Conservation (phyloP, 768 basidiomycete species). For the Vishniacozyma victoriae region DNA sequence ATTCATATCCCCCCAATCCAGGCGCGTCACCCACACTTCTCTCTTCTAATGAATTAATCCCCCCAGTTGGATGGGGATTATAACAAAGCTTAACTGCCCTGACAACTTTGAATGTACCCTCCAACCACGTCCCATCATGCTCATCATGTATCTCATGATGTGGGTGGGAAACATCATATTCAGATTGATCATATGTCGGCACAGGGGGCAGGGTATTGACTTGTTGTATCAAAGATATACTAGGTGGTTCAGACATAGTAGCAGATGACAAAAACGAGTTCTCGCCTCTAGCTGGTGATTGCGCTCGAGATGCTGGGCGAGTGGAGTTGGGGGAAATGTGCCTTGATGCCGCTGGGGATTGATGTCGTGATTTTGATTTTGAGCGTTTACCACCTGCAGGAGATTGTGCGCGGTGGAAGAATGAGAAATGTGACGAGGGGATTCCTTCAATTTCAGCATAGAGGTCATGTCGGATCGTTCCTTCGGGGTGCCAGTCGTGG, state of each 20-base stretch:
- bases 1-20: background rate
- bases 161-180: background rate
- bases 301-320: background rate
- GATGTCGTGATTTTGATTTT: background rate
- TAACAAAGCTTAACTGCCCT: background rate
- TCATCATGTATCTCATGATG: background rate
- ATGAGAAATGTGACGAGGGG: background rate
- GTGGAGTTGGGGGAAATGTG: background rate
- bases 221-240: conserved; percentile 1
- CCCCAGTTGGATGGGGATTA: background rate
- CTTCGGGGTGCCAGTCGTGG: conserved; percentile 27
- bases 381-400: background rate
- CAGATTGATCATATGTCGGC: conserved; percentile 1
- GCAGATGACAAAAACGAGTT: too few species aligned
- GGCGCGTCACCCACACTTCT: conserved; percentile 2
- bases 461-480: conserved; percentile 18
- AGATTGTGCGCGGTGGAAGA: background rate
- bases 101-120: background rate
- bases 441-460: conserved; percentile 30
- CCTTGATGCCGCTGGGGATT: background rate
- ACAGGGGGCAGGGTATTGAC: background rate
- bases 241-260: background rate
- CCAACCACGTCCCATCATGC: background rate
- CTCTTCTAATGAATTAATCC: conserved; percentile 9
- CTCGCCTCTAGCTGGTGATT: background rate